Evolutionary conservation across 306 rosid genomes (phyloP).

Genomic region (Hippophae gyantsensis): DNA sequence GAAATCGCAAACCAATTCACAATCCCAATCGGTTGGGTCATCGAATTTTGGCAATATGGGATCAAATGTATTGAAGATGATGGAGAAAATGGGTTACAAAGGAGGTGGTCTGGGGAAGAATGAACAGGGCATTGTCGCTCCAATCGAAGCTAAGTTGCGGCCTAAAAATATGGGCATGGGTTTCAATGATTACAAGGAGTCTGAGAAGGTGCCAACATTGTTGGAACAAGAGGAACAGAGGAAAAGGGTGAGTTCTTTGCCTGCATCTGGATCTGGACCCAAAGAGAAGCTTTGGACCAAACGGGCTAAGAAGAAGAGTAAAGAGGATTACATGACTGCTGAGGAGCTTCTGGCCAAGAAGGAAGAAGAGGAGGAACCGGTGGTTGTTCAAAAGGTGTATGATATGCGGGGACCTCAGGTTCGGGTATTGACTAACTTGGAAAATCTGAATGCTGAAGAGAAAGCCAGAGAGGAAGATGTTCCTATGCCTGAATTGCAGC

Average conservation of each 20-base stretch:
- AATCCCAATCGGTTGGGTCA: slow-evolving; percentile 17
- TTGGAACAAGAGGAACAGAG: slow-evolving; percentile 37
- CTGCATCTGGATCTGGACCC: slow-evolving; percentile 18
- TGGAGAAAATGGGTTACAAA: slow-evolving; percentile 86
- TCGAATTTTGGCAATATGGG: slow-evolving; percentile 23
- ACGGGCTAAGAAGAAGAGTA: slow-evolving; percentile 40
- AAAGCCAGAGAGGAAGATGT: slow-evolving; percentile 30
- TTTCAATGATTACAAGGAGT: slow-evolving; percentile 57
- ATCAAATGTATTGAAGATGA: slow-evolving; percentile 47
- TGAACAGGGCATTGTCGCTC: slow-evolving; percentile 72
- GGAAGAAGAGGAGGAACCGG: slow-evolving; percentile 47
- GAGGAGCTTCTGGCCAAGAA: slow-evolving; percentile 66
- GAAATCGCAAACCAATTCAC: slow-evolving; percentile 41
- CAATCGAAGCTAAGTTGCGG: slow-evolving; percentile 72
- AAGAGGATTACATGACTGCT: slow-evolving; percentile 53
- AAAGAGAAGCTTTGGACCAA: slow-evolving; percentile 59
- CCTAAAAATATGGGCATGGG: slow-evolving; percentile 80
- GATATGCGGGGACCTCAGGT: slow-evolving; percentile 58
- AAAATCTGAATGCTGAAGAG: slow-evolving; percentile 47
- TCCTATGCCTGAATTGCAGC: slow-evolving; percentile 56
- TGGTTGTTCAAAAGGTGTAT: slow-evolving; percentile 58
- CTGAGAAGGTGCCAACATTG: slow-evolving; percentile 22
- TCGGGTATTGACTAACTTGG: slow-evolving; percentile 41
- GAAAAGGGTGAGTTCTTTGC: slow-evolving; percentile 6
- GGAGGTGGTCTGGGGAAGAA: slow-evolving; percentile 96